These are phyloP conservation scores for Kodamaea kakaduensis DNA, from an alignment of 805 yeast genomes.

Conservation along the genomic window DNA sequence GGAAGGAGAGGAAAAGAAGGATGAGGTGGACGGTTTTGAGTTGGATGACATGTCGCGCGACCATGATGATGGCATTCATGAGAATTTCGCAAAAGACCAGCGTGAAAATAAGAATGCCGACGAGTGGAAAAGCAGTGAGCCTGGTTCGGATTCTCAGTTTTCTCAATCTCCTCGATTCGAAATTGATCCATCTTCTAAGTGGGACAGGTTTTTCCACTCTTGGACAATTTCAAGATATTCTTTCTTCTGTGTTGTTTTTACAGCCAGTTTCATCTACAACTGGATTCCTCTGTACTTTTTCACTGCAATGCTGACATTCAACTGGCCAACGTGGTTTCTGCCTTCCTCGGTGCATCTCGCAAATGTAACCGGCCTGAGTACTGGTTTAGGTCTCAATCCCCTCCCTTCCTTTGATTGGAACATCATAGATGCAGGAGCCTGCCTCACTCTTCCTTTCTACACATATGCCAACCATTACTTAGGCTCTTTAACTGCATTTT, in stretches of 20 bases:
- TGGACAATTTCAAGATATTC: constrained; percentile 41
- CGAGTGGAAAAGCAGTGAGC: no score
- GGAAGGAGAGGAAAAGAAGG: constrained; percentile 22
- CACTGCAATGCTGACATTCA: constrained; percentile 36
- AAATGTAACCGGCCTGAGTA: constrained; percentile 35
- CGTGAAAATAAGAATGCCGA: no score
- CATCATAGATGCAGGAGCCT: constrained; percentile 32
- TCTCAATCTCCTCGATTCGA: no score
- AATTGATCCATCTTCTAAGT: no score
- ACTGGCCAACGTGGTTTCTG: constrained; percentile 45
- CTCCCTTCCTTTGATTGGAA: constrained; percentile 44
- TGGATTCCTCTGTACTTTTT: constrained; percentile 41
- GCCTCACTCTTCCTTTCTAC: constrained; percentile 41
- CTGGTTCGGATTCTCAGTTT: constrained; percentile 1
- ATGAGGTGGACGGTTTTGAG: no score
- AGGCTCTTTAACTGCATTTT: constrained; percentile 33
- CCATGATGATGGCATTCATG: constrained; percentile 1
- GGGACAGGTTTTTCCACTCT: constrained; percentile 27
- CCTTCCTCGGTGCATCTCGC: constrained; percentile 37
- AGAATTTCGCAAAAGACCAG: no score
- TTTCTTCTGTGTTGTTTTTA: constrained; percentile 34
- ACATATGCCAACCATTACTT: constrained; percentile 39
- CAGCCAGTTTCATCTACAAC: constrained; percentile 36
- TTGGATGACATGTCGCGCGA: no score
- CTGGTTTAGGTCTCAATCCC: constrained; percentile 41